phyloP scores from a whole-genome alignment of 768 basidiomycete genomes.

The Chalciporus piperatus region DNA sequence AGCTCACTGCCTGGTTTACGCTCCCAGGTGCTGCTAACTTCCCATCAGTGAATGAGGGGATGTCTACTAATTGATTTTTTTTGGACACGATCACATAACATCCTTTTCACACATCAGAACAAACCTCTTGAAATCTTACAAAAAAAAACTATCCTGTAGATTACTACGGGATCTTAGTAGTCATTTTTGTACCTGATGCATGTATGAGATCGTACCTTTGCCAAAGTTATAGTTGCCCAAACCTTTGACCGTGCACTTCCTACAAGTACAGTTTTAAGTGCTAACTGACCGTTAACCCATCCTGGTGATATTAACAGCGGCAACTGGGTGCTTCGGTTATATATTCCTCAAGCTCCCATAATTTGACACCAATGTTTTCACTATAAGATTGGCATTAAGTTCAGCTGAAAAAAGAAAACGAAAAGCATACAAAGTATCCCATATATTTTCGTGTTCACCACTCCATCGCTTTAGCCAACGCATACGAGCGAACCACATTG shows the following conservation, averaged over 20 bases:
- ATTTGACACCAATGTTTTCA: neutral
- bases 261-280: neutral
- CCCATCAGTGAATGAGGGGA: no score
- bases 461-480: neutral
- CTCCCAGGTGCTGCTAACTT: no score
- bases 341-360: constrained; percentile 4
- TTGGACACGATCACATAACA: no score
- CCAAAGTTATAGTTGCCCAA: constrained; percentile 2
- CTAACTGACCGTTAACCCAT: neutral
- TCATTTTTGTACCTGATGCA: no score
- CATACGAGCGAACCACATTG: neutral
- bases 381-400: neutral
- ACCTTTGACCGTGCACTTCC: neutral
- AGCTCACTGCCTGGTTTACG: no score
- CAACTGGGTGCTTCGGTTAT: neutral
- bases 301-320: neutral
- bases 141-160: no score
- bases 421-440: neutral
- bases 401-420: neutral
- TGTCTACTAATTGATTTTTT: no score
- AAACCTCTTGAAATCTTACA: no score
- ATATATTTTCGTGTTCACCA: neutral
- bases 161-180: no score
- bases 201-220: neutral
- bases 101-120: no score